Percentiles rank a stretch among this genome's conserved stretches.
phyloP scores from a whole-genome alignment of 2,329 filamentous ascomycete genomes.

The Tolypocladium ovalisporum region DNA sequence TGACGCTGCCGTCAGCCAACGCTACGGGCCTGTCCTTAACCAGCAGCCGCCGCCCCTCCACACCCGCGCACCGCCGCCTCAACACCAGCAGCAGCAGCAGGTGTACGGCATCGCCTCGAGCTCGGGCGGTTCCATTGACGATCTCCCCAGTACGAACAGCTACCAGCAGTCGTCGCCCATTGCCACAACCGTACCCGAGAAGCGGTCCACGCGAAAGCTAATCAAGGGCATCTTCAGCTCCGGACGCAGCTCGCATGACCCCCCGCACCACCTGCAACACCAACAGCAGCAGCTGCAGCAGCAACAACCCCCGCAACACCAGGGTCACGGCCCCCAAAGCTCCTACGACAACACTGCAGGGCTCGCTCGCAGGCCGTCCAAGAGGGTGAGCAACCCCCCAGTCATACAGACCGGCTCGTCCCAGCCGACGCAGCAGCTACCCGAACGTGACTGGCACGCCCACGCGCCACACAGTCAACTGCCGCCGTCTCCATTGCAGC shows the following conservation, averaged over 20 bases:
- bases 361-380: constrained; percentile 44
- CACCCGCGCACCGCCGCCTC: constrained; percentile 15
- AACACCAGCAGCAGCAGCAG: constrained; percentile 16
- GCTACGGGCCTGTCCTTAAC: constrained; percentile 25
- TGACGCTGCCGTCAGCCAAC: constrained; percentile 30
- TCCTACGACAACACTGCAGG: constrained; percentile 38
- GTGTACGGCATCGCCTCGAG: constrained; percentile 17
- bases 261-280: constrained; percentile 16
- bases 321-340: constrained; percentile 14
- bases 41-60: constrained; percentile 9
- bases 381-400: constrained; percentile 41
- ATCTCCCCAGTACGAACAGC: constrained; percentile 7
- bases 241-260: constrained; percentile 7
- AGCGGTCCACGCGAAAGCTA: constrained; percentile 40
- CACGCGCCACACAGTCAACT: constrained; percentile 9
- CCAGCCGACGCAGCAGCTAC: constrained; percentile 5
- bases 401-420: constrained; percentile 30
- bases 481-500: constrained; percentile 30
- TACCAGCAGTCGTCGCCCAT: constrained; percentile 21
- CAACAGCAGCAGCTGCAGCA: constrained; percentile 10
- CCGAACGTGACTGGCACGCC: constrained; percentile 11
- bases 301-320: constrained; percentile 4
- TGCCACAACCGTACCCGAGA: constrained; percentile 23
- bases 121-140: constrained; percentile 12
- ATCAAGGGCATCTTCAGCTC: constrained; percentile 44